Base-by-base conservation (phyloP, 805 yeast species). In the Candida loeiensis region DNA sequence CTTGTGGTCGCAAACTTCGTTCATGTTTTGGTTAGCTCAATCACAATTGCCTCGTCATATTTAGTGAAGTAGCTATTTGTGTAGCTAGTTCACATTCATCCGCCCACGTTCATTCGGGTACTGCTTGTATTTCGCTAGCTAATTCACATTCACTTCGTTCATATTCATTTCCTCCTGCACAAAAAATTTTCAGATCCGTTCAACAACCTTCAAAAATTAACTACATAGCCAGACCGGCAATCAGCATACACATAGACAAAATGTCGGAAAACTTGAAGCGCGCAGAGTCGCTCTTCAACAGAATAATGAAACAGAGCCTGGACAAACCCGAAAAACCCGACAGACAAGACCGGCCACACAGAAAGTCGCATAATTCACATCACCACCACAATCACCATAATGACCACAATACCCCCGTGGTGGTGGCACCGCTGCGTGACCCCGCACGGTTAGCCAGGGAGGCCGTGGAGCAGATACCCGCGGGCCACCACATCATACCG, bases 201-300 rank as follows among this genome's bases (percentile, higher is more conserved):
- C n/a, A n/a, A n/a, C n/a, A n/a, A n/a, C n/a, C 8, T 21, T 21
- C 24, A 25, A 25, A 25, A 25, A 21, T 21, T 21, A 6, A 21
- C 24, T 6, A 21, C 24, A 25, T 6, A 25, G n/a, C 6, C 27
- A 25, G 13, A 25, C n/a, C n/a, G n/a, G n/a, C n/a, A 25, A 4
- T 8, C 33, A 29, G 6, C 33, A 29, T 11, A 25, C 35, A 13
- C 12, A 6, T 6, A 4, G 4, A 15, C 26, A 37, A 6, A 45
- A 69, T 69, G 74, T 65, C 73, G 12, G 74, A 69, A 42, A 69
- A 68, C 53, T 63, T 69, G 50, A 68, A 67, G 47, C 58, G 73
- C 51, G 74, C 74, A 30, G 74, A 69, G 49, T 65, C 71, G 38
- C 58, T 69, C 40, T 69, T 69, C 57, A 69, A 69, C 51, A 52